Conservation (phyloP, 495 filamentous ascomycete genomes). For the Penicillium argentinense region DNA sequence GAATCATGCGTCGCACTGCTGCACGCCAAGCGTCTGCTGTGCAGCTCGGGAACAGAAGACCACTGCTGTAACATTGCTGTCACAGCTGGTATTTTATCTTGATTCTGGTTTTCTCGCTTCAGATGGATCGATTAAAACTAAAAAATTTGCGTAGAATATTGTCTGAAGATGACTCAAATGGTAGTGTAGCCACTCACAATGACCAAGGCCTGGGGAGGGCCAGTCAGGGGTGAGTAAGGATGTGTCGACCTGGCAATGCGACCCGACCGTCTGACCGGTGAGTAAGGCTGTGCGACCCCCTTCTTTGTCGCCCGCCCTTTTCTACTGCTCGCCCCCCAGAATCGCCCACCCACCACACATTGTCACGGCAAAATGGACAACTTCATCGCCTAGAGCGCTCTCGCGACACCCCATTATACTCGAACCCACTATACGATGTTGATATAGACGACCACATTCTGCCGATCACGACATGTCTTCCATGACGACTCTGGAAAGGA, state of each 20-base stretch:
- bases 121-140: background rate
- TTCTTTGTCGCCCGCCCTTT: conserved; percentile 12
- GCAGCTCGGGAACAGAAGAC: too few relatives aligned
- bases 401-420: background rate
- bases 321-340: conserved; percentile 2
- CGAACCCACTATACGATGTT: background rate
- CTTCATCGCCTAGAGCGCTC: conserved; percentile 10
- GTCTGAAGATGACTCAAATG: background rate
- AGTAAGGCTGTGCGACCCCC: conserved; percentile 9
- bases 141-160: background rate
- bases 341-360: conserved; percentile 4
- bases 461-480: conserved; percentile 13
- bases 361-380: conserved; percentile 24
- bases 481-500: conserved; percentile 45
- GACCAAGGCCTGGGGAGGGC: background rate
- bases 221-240: conserved; percentile 2
- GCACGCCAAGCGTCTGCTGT: conserved; percentile 6
- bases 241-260: conserved; percentile 1
- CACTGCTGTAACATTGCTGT: background rate
- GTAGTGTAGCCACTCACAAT: background rate
- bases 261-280: conserved; percentile 4
- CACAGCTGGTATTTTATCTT: conserved; percentile 10
- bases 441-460: background rate
- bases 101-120: background rate
- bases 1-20: conserved; percentile 11